These are phyloP conservation scores for Aspergillus clavatus DNA, from an alignment of 2,329 filamentous ascomycete genomes.

Conservation along the genomic window DNA sequence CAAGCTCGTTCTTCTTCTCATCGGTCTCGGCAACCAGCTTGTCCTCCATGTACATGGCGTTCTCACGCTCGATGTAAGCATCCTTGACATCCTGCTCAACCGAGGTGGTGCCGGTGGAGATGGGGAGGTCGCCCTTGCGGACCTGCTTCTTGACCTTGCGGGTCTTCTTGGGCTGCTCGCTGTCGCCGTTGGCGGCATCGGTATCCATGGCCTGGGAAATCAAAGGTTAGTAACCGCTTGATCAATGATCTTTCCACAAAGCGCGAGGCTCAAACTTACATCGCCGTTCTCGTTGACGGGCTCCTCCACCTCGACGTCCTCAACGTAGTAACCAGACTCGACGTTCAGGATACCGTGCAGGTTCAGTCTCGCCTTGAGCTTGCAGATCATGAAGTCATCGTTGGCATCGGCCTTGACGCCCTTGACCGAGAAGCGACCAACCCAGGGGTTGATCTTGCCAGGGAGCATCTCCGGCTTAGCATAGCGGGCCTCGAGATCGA, in stretches of 20 bases:
- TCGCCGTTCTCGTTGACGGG: conserved; percentile 61
- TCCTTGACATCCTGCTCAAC: conserved; percentile 67
- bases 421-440: conserved; percentile 97
- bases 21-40: conserved; percentile 98
- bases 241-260: too few relatives aligned
- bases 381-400: conserved; percentile 99
- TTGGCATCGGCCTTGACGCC: conserved; percentile 88
- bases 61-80: conserved; percentile 72
- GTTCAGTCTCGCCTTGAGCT: conserved; percentile 95
- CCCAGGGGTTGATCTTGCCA: conserved; percentile 88
- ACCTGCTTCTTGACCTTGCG: conserved; percentile 99
- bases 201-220: conserved; percentile 75
- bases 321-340: conserved; percentile 94
- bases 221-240: not conserved
- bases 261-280: conserved; percentile 32
- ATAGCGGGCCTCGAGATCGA: conserved; percentile 93
- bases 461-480: conserved; percentile 80
- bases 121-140: conserved; percentile 89
- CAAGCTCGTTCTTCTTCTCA: conserved; percentile 99
- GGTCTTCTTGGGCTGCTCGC: conserved; percentile 71
- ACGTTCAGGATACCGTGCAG: conserved; percentile 94
- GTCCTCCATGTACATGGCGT: conserved; percentile 92
- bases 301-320: conserved; percentile 96
- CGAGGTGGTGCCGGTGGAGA: conserved; percentile 75
- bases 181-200: conserved; percentile 58